Percentiles rank a stretch among this genome's conserved stretches.
phyloP scores from a whole-genome alignment of 148 eudicot genomes.

The Gaultheria prostrata region DNA sequence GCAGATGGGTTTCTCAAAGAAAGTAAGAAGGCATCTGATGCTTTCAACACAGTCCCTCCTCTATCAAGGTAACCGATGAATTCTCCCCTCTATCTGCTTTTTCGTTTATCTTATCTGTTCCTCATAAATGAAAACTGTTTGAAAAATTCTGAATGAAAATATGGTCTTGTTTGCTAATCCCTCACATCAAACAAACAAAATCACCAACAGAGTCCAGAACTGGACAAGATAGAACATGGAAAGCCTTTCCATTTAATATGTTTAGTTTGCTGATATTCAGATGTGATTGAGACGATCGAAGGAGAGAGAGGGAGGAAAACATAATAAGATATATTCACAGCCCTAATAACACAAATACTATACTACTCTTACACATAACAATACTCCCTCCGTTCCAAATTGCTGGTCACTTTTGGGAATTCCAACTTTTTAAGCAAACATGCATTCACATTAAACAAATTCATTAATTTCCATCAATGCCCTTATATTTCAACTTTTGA shows the following conservation, averaged over 20 bases:
- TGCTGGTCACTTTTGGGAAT: too few relatives aligned
- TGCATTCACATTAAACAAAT: too few relatives aligned
- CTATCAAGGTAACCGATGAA: conserved; percentile 60
- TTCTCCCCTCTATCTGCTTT: neutral
- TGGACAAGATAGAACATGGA: neutral
- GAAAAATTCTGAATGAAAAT: neutral
- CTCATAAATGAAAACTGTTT: neutral
- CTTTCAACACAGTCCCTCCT: conserved; percentile 71
- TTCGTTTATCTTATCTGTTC: neutral
- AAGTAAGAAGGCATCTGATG: conserved; percentile 82
- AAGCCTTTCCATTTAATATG: neutral
- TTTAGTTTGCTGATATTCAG: neutral
- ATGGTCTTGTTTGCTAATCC: neutral
- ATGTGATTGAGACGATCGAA: too few relatives aligned
- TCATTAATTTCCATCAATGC: too few relatives aligned
- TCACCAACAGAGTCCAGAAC: neutral
- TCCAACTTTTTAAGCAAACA: too few relatives aligned
- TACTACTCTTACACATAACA: too few relatives aligned
- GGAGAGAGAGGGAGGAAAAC: too few relatives aligned
- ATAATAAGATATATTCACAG: too few relatives aligned
- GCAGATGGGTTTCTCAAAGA: conserved; percentile 95
- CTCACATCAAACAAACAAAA: neutral
- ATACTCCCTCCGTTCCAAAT: too few relatives aligned
- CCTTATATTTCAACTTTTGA: too few relatives aligned
- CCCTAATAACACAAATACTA: too few relatives aligned